phyloP scores from a whole-genome alignment of 495 filamentous ascomycete genomes.

The Xanthoparmelia taractica region DNA sequence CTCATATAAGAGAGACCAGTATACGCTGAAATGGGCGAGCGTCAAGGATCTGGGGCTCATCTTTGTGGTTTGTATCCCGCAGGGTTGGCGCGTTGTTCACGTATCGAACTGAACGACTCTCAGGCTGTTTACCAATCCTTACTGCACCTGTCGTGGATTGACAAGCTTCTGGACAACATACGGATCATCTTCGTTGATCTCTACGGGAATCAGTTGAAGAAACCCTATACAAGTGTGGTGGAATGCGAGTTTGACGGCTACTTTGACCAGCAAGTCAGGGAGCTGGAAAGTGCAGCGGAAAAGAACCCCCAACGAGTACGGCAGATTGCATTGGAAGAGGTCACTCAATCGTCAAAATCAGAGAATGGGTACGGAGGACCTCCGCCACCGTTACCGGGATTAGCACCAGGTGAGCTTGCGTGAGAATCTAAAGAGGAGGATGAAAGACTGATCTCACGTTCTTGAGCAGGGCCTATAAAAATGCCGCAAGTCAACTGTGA shows the following conservation, averaged over 20 bases:
- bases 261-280: constrained; percentile 84
- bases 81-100: background rate
- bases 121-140: constrained; percentile 96
- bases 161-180: constrained; percentile 91
- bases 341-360: constrained; percentile 33
- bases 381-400: constrained; percentile 48
- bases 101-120: constrained; percentile 6
- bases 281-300: constrained; percentile 60
- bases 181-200: constrained; percentile 80
- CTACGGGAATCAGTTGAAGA: constrained; percentile 80
- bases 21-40: constrained; percentile 89
- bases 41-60: constrained; percentile 89
- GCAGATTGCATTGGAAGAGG: constrained; percentile 24
- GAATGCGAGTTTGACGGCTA: constrained; percentile 80
- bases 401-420: constrained; percentile 27
- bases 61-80: constrained; percentile 66
- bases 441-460: background rate
- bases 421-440: background rate
- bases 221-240: constrained; percentile 65
- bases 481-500: constrained; percentile 40
- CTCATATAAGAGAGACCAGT: constrained; percentile 81
- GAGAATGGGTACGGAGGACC: constrained; percentile 36
- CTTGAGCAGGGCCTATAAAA: constrained; percentile 23
- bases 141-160: constrained; percentile 91
- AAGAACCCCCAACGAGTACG: constrained; percentile 31